A percentile compares a stretch with the other conserved stretches of the same genome.
phyloP scores from a whole-genome alignment of 2,329 filamentous ascomycete genomes.

The Cladophialophora carrionii region DNA sequence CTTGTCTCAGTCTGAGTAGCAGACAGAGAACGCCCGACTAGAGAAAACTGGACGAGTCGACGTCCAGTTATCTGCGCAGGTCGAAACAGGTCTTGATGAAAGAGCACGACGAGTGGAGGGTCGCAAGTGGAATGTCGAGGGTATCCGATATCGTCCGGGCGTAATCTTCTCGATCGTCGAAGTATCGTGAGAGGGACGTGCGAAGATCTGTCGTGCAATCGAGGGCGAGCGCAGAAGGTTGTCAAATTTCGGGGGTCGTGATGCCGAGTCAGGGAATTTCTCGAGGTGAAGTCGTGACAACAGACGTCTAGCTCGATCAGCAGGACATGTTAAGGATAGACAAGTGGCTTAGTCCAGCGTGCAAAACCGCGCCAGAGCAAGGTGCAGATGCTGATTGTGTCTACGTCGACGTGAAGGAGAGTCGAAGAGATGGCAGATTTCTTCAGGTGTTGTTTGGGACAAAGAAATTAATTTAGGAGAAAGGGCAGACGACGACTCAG shows the following conservation, averaged over 20 bases:
- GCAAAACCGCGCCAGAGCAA: slow-evolving; percentile 11
- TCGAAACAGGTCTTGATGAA: slow-evolving; percentile 7
- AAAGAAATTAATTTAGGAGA: slow-evolving; percentile 31
- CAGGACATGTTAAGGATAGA: slow-evolving; percentile 32
- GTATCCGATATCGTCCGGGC: slow-evolving; percentile 14
- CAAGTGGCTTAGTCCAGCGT: slow-evolving; percentile 14
- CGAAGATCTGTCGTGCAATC: background rate
- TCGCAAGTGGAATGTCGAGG: slow-evolving; percentile 18
- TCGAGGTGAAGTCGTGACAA: slow-evolving; percentile 17
- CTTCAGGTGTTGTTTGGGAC: slow-evolving; percentile 28
- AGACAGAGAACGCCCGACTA: background rate
- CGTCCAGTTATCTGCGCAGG: background rate
- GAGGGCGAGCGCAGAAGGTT: background rate
- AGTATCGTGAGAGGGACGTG: background rate
- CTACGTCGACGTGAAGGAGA: slow-evolving; percentile 16
- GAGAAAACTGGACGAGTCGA: background rate
- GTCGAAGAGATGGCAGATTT: slow-evolving; percentile 21
- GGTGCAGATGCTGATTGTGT: slow-evolving; percentile 17
- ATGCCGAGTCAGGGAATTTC: slow-evolving; percentile 6
- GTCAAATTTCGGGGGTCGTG: slow-evolving; percentile 2
- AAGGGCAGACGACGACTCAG: slow-evolving; percentile 15
- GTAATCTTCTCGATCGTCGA: slow-evolving; percentile 11
- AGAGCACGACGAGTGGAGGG: slow-evolving; percentile 6
- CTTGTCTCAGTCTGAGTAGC: background rate
- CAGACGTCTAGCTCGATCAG: slow-evolving; percentile 23